phyloP scores from a whole-genome alignment of 192 early-diverging fungal genomes.

The Chytriomyces hyalinus region DNA sequence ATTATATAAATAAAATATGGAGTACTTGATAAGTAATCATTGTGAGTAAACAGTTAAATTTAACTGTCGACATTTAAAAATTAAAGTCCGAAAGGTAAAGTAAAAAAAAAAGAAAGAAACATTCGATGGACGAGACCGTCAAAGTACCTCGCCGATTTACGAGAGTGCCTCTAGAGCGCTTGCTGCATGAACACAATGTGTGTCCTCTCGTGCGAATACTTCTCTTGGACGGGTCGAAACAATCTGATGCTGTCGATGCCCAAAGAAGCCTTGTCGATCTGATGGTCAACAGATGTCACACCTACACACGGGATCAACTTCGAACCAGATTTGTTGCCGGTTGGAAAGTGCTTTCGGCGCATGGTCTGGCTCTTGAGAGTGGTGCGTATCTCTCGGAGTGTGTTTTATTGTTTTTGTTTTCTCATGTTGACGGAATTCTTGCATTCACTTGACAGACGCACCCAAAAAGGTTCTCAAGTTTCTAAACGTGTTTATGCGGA shows the following conservation, averaged over 20 bases:
- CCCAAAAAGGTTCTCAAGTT: background rate
- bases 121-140: background rate
- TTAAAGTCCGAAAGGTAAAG: background rate
- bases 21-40: too few relatives aligned
- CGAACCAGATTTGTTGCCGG: background rate
- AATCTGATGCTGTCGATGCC: background rate
- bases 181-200: background rate
- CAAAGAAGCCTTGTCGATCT: background rate
- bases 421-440: background rate
- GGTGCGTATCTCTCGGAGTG: background rate
- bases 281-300: background rate
- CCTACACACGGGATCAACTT: background rate
- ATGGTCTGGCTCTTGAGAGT: background rate
- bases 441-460: background rate
- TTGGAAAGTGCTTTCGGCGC: background rate
- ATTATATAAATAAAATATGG: too few relatives aligned
- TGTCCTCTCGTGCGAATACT: constrained; percentile 1
- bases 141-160: background rate
- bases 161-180: background rate
- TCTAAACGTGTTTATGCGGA: constrained; percentile 10
- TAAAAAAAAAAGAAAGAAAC: background rate
- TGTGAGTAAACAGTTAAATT: too few relatives aligned
- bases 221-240: background rate
- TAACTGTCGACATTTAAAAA: background rate
- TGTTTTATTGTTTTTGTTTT: background rate